Evolutionary conservation across 768 basidiomycete genomes (phyloP).

Genomic region (Suillus cothurnatus): DNA sequence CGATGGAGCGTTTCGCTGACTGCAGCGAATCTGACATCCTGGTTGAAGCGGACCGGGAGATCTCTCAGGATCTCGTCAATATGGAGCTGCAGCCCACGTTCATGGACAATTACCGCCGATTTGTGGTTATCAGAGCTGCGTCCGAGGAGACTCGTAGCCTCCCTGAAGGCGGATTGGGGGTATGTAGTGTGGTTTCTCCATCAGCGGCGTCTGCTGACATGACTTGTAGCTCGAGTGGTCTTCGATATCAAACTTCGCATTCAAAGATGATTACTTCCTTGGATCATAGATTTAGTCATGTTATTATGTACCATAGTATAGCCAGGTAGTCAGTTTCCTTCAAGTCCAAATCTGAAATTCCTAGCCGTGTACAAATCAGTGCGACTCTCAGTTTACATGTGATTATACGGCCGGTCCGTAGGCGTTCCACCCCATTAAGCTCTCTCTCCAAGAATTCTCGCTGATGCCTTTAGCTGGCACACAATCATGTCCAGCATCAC

Average conservation of each 20-base stretch:
- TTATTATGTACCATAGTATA: conserved; percentile 1
- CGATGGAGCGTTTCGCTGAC: conserved; percentile 22
- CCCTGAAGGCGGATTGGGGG: conserved; percentile 35
- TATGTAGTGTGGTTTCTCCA: conserved; percentile 36
- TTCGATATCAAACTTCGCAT: conserved; percentile 48
- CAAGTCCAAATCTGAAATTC: not conserved
- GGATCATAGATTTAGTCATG: not conserved
- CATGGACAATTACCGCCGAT: conserved; percentile 65
- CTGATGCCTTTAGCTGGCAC: not conserved
- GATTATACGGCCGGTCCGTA: conserved; percentile 22
- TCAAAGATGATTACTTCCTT: conserved; percentile 58
- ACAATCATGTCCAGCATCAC: conserved; percentile 28
- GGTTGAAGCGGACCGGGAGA: conserved; percentile 42
- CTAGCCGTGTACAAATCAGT: not conserved
- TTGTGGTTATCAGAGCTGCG: conserved; percentile 54
- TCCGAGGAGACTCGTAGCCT: conserved; percentile 26
- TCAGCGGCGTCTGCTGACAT: conserved; percentile 10
- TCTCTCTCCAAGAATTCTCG: not conserved
- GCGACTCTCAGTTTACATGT: conserved; percentile 21
- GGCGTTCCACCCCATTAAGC: not conserved
- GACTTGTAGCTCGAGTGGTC: conserved; percentile 59
- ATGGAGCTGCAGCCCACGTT: conserved; percentile 68
- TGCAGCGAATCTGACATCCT: conserved; percentile 39
- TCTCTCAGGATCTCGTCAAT: conserved; percentile 48
- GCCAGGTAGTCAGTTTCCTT: not conserved